A percentile compares a stretch with the other conserved stretches of the same genome.
Evolutionary conservation across 768 basidiomycete species (phyloP).

Genomic region (Lactarius indigo): DNA sequence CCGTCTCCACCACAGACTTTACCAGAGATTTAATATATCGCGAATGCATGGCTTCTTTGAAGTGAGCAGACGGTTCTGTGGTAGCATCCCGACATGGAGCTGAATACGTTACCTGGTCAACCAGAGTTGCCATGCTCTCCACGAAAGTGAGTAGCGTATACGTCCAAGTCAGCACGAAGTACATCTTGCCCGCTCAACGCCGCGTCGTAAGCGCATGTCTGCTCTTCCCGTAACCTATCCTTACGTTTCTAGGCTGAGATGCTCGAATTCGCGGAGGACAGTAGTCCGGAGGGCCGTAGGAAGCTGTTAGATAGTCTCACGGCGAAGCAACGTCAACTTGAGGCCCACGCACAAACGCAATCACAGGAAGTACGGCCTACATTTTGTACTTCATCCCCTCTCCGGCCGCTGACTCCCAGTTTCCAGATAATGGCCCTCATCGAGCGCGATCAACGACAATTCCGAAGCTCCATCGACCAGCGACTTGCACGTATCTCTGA

Average conservation of each 20-base stretch:
- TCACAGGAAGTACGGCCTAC: background rate
- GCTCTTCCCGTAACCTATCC: background rate
- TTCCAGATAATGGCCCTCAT: conserved; percentile 2
- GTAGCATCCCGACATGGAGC: background rate
- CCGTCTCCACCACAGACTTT: background rate
- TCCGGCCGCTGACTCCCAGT: background rate
- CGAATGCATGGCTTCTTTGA: conserved; percentile 6
- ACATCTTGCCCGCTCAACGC: background rate
- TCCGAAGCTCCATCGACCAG: background rate
- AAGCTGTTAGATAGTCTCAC: background rate
- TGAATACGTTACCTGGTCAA: background rate
- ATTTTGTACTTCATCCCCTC: background rate
- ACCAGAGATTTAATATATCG: background rate
- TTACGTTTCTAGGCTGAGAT: background rate
- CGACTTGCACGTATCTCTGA: background rate
- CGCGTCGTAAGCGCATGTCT: background rate
- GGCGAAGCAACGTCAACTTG: conserved; percentile 7
- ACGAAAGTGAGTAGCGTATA: conserved; percentile 3
- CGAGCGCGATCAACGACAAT: background rate
- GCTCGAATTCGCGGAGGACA: conserved; percentile 2
- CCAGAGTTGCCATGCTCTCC: conserved; percentile 1
- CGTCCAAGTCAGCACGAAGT: conserved; percentile 1
- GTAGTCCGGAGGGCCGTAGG: background rate
- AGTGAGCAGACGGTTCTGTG: background rate
- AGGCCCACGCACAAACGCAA: background rate